These are phyloP conservation scores for Globisporangium paddicum DNA, from an alignment of 352 stramenopile species.

Conservation along the genomic window DNA sequence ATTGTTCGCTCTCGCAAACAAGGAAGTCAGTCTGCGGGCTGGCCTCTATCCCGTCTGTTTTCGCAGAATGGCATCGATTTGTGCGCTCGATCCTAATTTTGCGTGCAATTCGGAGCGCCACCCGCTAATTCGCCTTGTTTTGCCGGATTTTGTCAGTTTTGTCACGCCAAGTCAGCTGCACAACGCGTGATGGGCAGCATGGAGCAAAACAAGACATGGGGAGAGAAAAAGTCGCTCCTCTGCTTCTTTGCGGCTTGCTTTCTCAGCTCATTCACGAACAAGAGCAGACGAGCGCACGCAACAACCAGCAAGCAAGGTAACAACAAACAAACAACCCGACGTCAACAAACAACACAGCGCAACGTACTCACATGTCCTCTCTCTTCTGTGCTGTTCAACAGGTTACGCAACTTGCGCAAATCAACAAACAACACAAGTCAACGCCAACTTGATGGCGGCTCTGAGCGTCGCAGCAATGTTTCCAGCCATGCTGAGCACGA, in stretches of 20 bases:
- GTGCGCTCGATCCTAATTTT: not conserved
- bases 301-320: no score
- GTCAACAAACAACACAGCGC: not conserved
- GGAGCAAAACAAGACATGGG: not conserved
- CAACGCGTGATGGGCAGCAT: not conserved
- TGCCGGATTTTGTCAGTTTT: not conserved
- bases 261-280: constrained; percentile 6
- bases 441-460: not conserved
- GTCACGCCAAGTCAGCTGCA: not conserved
- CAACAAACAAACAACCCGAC: constrained; percentile 1
- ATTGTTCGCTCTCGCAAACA: not conserved
- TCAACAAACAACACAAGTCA: not conserved
- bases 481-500: constrained; percentile 4
- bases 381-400: no score
- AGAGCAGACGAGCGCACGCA: constrained; percentile 15
- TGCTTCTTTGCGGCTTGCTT: not conserved
- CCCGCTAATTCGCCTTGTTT: not conserved
- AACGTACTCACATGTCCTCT: not conserved
- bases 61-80: constrained; percentile 3
- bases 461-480: constrained; percentile 4
- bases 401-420: not conserved
- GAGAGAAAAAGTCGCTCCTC: not conserved
- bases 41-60: constrained; percentile 13
- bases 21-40: not conserved
- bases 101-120: not conserved